Percentiles rank a stretch among this genome's conserved stretches.
Conservation (phyloP, 176 grass and related monocot species). For the Ensete ventricosum region DNA sequence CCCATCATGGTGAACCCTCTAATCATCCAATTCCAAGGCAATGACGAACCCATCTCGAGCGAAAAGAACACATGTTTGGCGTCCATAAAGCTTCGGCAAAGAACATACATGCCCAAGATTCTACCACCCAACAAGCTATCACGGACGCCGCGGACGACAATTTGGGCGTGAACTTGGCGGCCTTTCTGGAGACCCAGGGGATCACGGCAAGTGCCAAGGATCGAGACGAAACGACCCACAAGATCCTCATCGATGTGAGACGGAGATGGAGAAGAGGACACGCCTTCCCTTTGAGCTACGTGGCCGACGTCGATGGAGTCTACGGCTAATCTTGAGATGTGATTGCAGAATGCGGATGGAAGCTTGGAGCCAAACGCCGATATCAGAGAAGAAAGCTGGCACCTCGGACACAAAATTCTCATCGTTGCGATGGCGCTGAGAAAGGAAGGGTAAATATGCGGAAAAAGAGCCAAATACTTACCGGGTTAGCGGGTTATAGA, state of each 20-base stretch:
- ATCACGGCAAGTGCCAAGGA: constrained; percentile 42
- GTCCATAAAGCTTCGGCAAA: constrained; percentile 54
- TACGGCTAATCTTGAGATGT: background rate
- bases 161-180: constrained; percentile 52
- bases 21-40: constrained; percentile 96
- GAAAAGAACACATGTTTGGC: constrained; percentile 52
- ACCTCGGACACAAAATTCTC: background rate
- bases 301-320: background rate
- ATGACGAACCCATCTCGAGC: constrained; percentile 18
- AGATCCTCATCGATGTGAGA: background rate
- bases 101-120: constrained; percentile 62
- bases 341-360: background rate
- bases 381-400: background rate
- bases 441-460: background rate
- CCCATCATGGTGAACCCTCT: constrained; percentile 52
- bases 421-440: background rate
- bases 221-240: constrained; percentile 21
- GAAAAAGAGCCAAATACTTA: too few relatives aligned
- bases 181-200: constrained; percentile 42
- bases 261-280: background rate
- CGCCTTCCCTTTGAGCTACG: background rate
- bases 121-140: constrained; percentile 25
- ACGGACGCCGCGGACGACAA: constrained; percentile 31
- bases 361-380: background rate
- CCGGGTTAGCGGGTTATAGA: too few relatives aligned